Conservation (phyloP, 192 early-diverging fungal species). For the Powellomyces hirtus region DNA sequence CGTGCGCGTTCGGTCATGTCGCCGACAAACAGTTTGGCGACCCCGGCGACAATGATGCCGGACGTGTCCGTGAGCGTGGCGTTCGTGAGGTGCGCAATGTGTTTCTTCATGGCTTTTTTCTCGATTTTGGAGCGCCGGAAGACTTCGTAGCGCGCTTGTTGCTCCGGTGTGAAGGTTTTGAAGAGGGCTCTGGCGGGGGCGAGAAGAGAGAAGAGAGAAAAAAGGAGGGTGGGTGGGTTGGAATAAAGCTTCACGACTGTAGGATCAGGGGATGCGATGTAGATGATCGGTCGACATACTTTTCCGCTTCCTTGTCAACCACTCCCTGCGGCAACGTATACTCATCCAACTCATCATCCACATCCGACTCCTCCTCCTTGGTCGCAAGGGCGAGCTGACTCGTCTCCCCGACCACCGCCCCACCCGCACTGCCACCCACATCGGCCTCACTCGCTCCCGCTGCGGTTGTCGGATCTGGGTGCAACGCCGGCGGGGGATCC, state of each 20-base stretch:
- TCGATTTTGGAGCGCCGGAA: conserved; percentile 77
- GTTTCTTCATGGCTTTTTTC: conserved; percentile 71
- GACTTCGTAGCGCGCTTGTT: conserved; percentile 75
- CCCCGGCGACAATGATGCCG: conserved; percentile 83
- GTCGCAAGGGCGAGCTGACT: too few species aligned
- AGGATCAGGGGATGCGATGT: too few species aligned
- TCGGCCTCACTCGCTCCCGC: too few species aligned
- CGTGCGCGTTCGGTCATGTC: conserved; percentile 83
- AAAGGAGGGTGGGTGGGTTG: too few species aligned
- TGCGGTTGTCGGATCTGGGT: too few species aligned
- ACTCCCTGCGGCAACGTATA: conserved; percentile 3
- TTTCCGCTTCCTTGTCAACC: conserved; percentile 17
- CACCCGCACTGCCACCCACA: too few species aligned
- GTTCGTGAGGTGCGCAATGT: not conserved
- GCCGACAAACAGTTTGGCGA: conserved; percentile 87
- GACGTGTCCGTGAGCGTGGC: conserved; percentile 52
- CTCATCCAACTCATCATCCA: conserved; percentile 37
- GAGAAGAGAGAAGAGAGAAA: not conserved
- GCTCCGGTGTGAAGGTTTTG: conserved; percentile 68
- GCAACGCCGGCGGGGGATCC: too few species aligned
- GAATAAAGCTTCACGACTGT: too few species aligned
- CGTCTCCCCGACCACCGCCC: too few species aligned
- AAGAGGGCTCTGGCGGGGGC: conserved; percentile 48
- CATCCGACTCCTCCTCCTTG: conserved; percentile 51
- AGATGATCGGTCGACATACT: too few species aligned